Evolutionary conservation across 306 rosid species (phyloP).

Genomic region (Clitoria ternatea): DNA sequence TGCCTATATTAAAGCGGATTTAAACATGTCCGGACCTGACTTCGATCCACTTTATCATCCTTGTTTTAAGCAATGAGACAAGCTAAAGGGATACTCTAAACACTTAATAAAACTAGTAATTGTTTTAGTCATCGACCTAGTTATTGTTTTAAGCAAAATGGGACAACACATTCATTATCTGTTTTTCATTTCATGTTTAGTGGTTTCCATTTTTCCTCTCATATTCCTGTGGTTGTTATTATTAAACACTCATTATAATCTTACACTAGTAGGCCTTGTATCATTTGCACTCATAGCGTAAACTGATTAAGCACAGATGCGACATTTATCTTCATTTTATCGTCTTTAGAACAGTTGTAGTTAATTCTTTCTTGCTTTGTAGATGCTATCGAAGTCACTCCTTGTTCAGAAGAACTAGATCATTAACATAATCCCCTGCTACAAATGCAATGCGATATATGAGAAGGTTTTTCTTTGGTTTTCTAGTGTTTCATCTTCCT

Average conservation of each 20-base stretch:
- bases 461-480: constrained; percentile 10
- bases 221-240: background rate
- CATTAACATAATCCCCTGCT: background rate
- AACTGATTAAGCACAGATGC: background rate
- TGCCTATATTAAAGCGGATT: no score
- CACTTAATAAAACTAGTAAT: background rate
- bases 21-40: no score
- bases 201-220: background rate
- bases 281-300: background rate
- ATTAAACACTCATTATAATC: background rate
- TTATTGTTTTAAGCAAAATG: background rate
- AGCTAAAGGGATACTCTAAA: no score
- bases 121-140: background rate
- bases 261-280: background rate
- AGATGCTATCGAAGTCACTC: background rate
- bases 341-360: background rate
- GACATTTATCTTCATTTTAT: background rate
- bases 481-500: background rate
- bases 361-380: background rate
- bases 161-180: background rate
- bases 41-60: no score
- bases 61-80: no score
- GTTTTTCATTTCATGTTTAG: background rate
- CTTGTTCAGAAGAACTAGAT: background rate
- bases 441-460: constrained; percentile 15